phyloP scores from a whole-genome alignment of 2,329 filamentous ascomycete species.

The Xylaria sp. region DNA sequence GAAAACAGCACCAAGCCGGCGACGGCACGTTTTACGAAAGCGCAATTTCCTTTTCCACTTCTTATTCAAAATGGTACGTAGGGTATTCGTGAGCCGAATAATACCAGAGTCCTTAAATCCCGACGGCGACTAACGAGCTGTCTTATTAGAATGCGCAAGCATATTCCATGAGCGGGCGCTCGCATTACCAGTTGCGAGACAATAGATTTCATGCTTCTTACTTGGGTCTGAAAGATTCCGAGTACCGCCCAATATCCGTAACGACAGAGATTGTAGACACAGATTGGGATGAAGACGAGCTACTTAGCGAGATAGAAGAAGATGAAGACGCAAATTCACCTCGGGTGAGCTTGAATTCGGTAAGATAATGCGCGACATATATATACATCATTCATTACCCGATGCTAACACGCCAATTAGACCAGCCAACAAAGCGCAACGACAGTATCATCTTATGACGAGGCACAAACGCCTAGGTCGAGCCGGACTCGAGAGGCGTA shows the following conservation, averaged over 20 bases:
- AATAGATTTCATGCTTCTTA: conserved; percentile 66
- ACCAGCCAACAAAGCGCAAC: conserved; percentile 80
- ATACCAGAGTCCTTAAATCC: background rate
- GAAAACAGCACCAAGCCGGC: conserved; percentile 47
- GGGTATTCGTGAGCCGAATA: background rate
- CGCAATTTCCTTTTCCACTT: conserved; percentile 33
- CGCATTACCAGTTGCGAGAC: conserved; percentile 64
- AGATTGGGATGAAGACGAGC: conserved; percentile 75
- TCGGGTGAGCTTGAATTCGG: conserved; percentile 75
- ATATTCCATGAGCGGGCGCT: conserved; percentile 46
- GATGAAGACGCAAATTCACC: conserved; percentile 69
- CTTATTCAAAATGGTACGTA: conserved; percentile 41
- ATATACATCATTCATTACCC: background rate
- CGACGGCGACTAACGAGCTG: conserved; percentile 35
- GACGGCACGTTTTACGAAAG: conserved; percentile 48
- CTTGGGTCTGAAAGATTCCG: conserved; percentile 67
- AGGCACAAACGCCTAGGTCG: conserved; percentile 80
- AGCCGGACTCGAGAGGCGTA: conserved; percentile 69
- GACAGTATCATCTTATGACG: conserved; percentile 87
- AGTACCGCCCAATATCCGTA: conserved; percentile 72
- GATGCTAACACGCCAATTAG: conserved; percentile 54
- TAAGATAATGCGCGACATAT: conserved; percentile 57
- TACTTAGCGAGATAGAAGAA: conserved; percentile 69
- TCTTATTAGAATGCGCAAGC: conserved; percentile 46
- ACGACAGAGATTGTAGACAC: conserved; percentile 83